Conservation (phyloP, 306 rosid species). For the Aeschynomene evenia region DNA sequence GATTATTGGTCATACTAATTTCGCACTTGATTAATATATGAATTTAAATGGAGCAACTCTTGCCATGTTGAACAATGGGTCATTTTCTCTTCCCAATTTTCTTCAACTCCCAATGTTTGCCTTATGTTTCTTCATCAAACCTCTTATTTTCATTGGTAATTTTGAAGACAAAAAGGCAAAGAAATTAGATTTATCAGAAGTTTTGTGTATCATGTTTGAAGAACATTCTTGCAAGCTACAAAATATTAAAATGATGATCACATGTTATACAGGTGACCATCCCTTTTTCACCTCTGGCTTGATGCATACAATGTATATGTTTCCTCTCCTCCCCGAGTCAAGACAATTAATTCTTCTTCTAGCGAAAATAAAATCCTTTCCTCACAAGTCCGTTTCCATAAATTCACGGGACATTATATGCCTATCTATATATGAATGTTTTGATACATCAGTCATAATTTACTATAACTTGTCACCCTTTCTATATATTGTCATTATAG, state of each 20-base stretch:
- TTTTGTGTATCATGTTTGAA: slow-evolving; percentile 13
- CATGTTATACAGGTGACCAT: not conserved
- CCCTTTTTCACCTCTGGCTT: slow-evolving; percentile 8
- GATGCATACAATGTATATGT: not conserved
- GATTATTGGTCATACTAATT: not conserved
- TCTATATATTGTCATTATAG: slow-evolving; percentile 75
- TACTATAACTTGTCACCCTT: slow-evolving; percentile 50
- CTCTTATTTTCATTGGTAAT: slow-evolving; percentile 15
- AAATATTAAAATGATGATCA: not conserved
- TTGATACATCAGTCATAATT: slow-evolving; percentile 31
- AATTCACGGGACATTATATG: slow-evolving; percentile 29
- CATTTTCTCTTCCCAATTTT: slow-evolving; percentile 12
- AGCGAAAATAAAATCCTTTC: not conserved
- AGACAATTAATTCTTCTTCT: slow-evolving; percentile 1
- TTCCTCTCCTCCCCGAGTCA: not conserved
- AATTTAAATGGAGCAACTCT: not conserved
- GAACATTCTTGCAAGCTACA: not conserved
- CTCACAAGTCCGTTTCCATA: slow-evolving; percentile 18
- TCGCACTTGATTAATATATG: slow-evolving; percentile 3
- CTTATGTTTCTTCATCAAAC: not conserved
- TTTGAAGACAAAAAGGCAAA: not conserved
- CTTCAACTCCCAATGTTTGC: not conserved
- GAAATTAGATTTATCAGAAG: not conserved
- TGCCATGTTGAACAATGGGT: slow-evolving; percentile 6
- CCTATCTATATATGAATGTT: slow-evolving; percentile 33